These are phyloP conservation scores for Rhododendron williamsianum DNA, from an alignment of 148 eudicot species.

Conservation along the genomic window DNA sequence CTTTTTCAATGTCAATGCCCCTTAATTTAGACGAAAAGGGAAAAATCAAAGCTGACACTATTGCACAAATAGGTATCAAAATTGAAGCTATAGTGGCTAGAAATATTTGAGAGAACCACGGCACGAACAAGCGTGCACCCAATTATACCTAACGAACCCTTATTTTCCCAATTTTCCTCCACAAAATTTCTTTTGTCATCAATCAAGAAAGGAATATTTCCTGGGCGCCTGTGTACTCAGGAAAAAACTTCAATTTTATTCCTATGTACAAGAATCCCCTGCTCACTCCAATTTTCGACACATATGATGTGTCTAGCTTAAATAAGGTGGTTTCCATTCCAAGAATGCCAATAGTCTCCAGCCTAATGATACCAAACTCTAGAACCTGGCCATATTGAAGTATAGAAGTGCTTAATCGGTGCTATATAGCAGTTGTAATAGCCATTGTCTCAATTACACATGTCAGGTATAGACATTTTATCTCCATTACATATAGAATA, in stretches of 20 bases:
- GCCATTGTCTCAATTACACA: constrained; percentile 6
- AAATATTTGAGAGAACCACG: not conserved
- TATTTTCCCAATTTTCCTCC: not conserved
- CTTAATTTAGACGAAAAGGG: not conserved
- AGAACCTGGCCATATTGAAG: not conserved
- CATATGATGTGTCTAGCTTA: not conserved
- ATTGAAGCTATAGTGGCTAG: not conserved
- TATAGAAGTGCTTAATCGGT: not conserved
- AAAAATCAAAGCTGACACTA: not conserved
- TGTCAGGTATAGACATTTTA: not conserved
- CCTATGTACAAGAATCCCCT: not conserved
- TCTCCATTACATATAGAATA: not conserved
- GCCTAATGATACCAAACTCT: not conserved
- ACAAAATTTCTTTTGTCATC: not conserved
- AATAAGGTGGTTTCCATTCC: not conserved
- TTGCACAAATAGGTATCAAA: not conserved
- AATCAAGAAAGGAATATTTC: not conserved
- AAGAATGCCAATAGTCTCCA: not conserved
- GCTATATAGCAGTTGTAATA: not conserved
- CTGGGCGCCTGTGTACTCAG: not conserved
- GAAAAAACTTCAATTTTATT: not conserved
- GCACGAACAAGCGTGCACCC: not conserved
- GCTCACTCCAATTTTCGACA: not conserved
- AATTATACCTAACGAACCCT: not conserved
- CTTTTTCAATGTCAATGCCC: not conserved